These are phyloP conservation scores for Kalanchoe fedtschenkoi DNA, from an alignment of 164 flowering plant species.

Conservation along the genomic window DNA sequence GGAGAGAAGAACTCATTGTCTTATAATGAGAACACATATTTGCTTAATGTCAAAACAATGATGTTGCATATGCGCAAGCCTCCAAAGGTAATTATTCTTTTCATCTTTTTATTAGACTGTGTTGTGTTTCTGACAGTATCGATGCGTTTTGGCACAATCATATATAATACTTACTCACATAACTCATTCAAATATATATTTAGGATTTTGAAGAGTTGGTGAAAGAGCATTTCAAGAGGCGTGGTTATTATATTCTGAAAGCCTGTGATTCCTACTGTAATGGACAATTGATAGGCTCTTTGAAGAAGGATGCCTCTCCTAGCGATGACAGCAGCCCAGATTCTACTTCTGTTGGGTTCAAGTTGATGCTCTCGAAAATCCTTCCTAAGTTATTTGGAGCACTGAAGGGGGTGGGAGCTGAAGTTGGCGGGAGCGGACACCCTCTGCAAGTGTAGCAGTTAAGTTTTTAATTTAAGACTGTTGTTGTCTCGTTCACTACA, in stretches of 20 bases:
- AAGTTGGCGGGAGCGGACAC: too few relatives aligned
- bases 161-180: not conserved
- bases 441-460: too few relatives aligned
- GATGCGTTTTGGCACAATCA: not conserved
- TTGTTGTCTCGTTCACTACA: too few relatives aligned
- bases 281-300: slow-evolving; percentile 78
- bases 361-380: slow-evolving; percentile 86
- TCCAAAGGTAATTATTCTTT: slow-evolving; percentile 58
- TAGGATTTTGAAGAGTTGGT: slow-evolving; percentile 87
- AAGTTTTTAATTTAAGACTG: too few relatives aligned
- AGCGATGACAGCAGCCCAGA: slow-evolving; percentile 29
- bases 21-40: slow-evolving; percentile 91
- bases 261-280: slow-evolving; percentile 94
- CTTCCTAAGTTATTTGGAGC: slow-evolving; percentile 59
- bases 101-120: not conserved
- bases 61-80: slow-evolving; percentile 80
- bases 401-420: slow-evolving; percentile 60
- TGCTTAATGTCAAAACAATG: slow-evolving; percentile 91
- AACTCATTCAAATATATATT: not conserved
- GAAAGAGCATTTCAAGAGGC: slow-evolving; percentile 66
- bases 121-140: not conserved
- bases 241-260: slow-evolving; percentile 76
- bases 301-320: slow-evolving; percentile 57
- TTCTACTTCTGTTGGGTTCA: slow-evolving; percentile 89
- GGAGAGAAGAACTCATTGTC: slow-evolving; percentile 96